Base-by-base conservation (phyloP, 768 basidiomycete species). In the Agaricus sinodeliciosus region DNA sequence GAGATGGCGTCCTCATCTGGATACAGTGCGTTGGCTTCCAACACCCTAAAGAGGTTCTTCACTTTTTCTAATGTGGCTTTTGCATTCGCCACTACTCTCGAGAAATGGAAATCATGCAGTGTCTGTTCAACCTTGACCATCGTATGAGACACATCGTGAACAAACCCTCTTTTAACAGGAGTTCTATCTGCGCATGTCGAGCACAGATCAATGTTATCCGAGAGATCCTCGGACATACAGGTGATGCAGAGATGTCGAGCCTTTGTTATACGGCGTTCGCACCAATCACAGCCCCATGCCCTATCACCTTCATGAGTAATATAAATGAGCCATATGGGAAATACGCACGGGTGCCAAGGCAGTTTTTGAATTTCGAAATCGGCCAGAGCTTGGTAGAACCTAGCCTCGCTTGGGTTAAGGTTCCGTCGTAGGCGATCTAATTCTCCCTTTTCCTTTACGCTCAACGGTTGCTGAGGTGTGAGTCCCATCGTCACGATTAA, bases 201-300 rank as follows among this genome's bases (percentile, higher is more conserved):
- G 46, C 69, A 70, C 3, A 70, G 49, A 41, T 70, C 67, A 28
- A 70, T 64, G 50, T 68, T 67, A 49, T 69, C 67, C 1, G 66
- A 67, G 5, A 67, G 58, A 43, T 68, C 64, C n/a, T 67, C 69
- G 6, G 64, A 59, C 55, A 69, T 65, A 49, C 67, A 70, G 13
- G 64, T 59, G 9, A 68, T 55, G 51, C 69, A 69, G 3, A 69
- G 46, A 27, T 65, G 57, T 28, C 69, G 57, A 39, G 59, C 62
- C 55, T 66, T 65, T 7, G 65, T 68, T 12, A 70, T 67, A 37
- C 62, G 57, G 15, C 64, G 58, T 52, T 63, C 67, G 45, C 69
- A 70, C 45, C 58, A 63, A 49, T 69, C 69, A 42, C 69, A 70
- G 9, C 64, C 64, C 63, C 65, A 66, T 1, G 65, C 50, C 2